A percentile compares a stretch with the other conserved stretches of the same genome.
Evolutionary conservation across 805 yeast species (phyloP).

Genomic region (Torulaspora microellipsoides): DNA sequence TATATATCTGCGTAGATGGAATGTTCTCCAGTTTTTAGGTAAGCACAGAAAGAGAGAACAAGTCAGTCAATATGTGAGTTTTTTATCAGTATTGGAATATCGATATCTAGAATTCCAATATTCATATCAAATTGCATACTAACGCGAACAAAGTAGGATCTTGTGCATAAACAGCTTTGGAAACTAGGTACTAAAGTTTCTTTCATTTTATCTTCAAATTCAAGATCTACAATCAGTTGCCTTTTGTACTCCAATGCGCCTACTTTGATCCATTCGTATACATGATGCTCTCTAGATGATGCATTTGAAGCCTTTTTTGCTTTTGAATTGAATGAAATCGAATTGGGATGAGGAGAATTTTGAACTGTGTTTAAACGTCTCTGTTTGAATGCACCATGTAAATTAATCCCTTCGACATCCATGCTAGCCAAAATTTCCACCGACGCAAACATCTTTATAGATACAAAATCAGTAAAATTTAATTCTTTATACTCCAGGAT

Average conservation of each 20-base stretch:
- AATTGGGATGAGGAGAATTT: neutral
- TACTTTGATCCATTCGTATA: slow-evolving; percentile 3
- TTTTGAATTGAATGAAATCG: neutral
- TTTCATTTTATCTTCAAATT: slow-evolving; percentile 30
- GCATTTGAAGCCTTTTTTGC: neutral
- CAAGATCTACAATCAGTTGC: slow-evolving; percentile 11
- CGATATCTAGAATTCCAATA: slow-evolving; percentile 11
- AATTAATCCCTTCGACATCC: neutral
- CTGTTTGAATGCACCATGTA: neutral
- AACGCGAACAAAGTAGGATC: slow-evolving; percentile 43
- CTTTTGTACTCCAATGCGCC: slow-evolving; percentile 1
- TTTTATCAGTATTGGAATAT: slow-evolving; percentile 12
- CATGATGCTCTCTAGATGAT: neutral
- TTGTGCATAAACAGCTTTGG: slow-evolving; percentile 44
- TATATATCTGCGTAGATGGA: too few species aligned
- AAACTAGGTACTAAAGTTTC: slow-evolving; percentile 45
- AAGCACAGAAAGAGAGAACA: neutral
- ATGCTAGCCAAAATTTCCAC: neutral
- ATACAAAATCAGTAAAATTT: slow-evolving; percentile 12
- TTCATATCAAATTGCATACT: slow-evolving; percentile 31
- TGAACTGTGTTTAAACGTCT: neutral
- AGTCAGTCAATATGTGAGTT: slow-evolving; percentile 1
- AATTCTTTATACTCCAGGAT: neutral
- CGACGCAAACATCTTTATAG: neutral
- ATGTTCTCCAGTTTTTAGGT: too few species aligned